These are phyloP conservation scores for Rhytidhysteron rufulum DNA, from an alignment of 2,329 filamentous ascomycete genomes.

Conservation along the genomic window DNA sequence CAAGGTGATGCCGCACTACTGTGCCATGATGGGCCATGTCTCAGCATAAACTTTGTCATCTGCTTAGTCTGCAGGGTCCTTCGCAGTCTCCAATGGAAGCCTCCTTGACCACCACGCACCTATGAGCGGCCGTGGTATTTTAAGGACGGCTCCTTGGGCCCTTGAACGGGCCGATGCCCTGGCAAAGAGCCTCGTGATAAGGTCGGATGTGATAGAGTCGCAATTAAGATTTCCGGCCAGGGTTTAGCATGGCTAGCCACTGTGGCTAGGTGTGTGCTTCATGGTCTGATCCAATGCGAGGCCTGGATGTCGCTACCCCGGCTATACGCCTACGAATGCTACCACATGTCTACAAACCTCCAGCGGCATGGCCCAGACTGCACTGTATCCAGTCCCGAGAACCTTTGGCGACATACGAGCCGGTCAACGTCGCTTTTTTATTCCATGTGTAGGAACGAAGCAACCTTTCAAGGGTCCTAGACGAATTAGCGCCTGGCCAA, in stretches of 20 bases:
- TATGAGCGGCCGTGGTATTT: background rate
- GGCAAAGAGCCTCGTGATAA: conserved; percentile 10
- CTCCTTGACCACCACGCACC: conserved; percentile 9
- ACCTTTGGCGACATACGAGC: background rate
- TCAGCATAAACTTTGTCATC: conserved; percentile 29
- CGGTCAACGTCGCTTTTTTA: too few relatives aligned
- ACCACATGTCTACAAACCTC: background rate
- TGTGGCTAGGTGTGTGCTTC: conserved; percentile 5
- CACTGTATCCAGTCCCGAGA: background rate
- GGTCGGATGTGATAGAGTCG: conserved; percentile 4
- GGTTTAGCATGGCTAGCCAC: conserved; percentile 7
- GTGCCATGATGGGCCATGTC: conserved; percentile 28
- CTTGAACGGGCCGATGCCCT: conserved; percentile 11
- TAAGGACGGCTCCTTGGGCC: background rate
- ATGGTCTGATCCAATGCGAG: background rate
- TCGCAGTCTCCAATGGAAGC: conserved; percentile 11
- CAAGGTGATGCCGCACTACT: conserved; percentile 20
- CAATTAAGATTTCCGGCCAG: conserved; percentile 2
- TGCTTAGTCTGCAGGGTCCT: conserved; percentile 29
- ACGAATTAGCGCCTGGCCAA: background rate
- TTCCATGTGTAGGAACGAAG: background rate
- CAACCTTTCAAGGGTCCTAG: background rate
- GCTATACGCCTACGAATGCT: background rate
- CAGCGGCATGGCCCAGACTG: background rate
- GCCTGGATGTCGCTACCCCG: background rate